Conservation (phyloP, 768 basidiomycete species). For the Rhizopogon vulgaris region DNA sequence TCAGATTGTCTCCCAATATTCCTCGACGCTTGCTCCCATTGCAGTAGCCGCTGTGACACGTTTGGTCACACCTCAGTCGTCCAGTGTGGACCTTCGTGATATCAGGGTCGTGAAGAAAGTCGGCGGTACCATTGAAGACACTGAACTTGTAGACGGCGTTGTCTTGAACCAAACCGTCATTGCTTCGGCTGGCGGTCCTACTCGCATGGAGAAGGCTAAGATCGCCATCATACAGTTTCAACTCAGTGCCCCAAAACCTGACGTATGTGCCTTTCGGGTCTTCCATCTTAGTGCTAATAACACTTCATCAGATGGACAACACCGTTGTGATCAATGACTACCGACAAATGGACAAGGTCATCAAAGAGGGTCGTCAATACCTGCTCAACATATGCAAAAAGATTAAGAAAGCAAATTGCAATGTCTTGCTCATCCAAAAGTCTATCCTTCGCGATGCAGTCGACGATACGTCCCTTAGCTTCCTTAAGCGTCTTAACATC, state of each 20-base stretch:
- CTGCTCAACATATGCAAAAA: conserved; percentile 97
- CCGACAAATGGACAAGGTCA: conserved; percentile 99
- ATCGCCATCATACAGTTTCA: conserved; percentile 99
- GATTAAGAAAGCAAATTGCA: conserved; percentile 99
- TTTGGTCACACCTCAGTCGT: conserved; percentile 80
- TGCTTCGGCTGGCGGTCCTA: conserved; percentile 84
- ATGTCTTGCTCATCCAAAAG: conserved; percentile 97
- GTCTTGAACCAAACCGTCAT: conserved; percentile 97
- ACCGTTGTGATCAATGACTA: conserved; percentile 99
- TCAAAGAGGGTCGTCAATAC: conserved; percentile 98
- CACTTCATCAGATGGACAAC: conserved; percentile 84
- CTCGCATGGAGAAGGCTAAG: conserved; percentile 96
- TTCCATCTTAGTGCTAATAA: not conserved
- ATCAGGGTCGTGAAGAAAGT: conserved; percentile 97
- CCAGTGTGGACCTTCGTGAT: conserved; percentile 94
- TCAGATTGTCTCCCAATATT: conserved; percentile 99
- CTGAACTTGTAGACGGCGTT: conserved; percentile 92
- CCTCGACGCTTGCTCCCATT: conserved; percentile 95
- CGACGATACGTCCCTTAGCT: conserved; percentile 94
- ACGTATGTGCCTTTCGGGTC: conserved; percentile 47
- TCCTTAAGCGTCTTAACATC: conserved; percentile 95
- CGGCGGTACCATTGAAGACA: conserved; percentile 98
- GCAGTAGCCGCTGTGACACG: conserved; percentile 95
- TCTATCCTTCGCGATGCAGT: conserved; percentile 99
- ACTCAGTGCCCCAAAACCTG: conserved; percentile 94